Evolutionary conservation across 331 rosid species (phyloP), one percentile per base, ranked within the genome.

Genomic region (Quercus tomentella): DNA sequence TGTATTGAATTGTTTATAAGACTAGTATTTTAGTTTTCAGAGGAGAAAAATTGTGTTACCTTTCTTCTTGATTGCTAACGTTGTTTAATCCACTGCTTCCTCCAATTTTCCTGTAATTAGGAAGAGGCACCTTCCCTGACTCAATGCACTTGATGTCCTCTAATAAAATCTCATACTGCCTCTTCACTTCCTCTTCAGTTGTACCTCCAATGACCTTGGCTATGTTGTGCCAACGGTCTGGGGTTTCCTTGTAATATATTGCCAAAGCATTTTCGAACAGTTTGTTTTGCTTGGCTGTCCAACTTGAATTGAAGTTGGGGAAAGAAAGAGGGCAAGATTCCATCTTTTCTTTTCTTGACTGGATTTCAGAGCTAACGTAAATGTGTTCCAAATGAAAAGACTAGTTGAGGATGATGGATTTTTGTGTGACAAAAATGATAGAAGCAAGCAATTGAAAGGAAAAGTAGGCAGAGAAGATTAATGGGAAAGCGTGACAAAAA

Each of bases 191-290:
- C 45, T 82, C 87, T 87, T 88, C 88, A 75, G 85, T 86, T 81
- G 87, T 87, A 75, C 79, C 92, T 85, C 94, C 97, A 65, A 92
- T 88, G 30, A 69, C 81, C 79, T 45, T 79, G 77, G 92, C 97
- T 83, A 92, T 88, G 60, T 86, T 92, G 56, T 70, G 57, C 92
- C 89, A 91, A 57, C 91, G 87, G 41, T 91, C 95, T 41, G 93
- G 88, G 17, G 87, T 80, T 79, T 91, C 95, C 82, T 86, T 73
- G 63, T 89, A 92, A 75, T 88, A 91, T 52, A 90, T 79, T 18
- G 97, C 93, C 80, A 93, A 76, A 25, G 93, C 98, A 80, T 82
- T 90, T 76, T 93, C 98, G n/a, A 91, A 93, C 85, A 77, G 61
- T 82, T 90, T 87, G 86, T 91, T 89, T 87, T 93, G 86, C 87